Evolutionary conservation across 176 grass and related monocot genomes (phyloP).

Genomic region (Triticum urartu): DNA sequence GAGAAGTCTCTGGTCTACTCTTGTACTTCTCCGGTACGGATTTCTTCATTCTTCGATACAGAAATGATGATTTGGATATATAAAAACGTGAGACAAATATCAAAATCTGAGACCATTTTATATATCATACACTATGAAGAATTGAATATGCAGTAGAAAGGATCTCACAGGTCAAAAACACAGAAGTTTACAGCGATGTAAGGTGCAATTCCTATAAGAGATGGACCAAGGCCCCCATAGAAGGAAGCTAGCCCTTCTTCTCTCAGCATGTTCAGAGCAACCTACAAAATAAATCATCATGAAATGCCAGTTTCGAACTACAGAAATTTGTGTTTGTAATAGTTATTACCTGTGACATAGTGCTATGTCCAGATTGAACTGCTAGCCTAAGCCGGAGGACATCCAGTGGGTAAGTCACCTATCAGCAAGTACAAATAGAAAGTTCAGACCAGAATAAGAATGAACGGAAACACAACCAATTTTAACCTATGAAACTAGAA

Average conservation of each 20-base stretch:
- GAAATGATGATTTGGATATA: constrained; percentile 4
- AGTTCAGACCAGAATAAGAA: constrained; percentile 21
- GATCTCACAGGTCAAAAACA: constrained; percentile 98
- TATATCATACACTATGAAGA: background rate
- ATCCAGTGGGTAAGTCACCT: constrained; percentile 98
- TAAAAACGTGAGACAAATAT: constrained; percentile 9
- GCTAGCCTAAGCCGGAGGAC: constrained; percentile 93
- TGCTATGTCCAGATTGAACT: constrained; percentile 82
- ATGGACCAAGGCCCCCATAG: constrained; percentile 90
- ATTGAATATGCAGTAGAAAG: constrained; percentile 9
- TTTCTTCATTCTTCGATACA: constrained; percentile 82
- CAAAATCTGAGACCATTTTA: constrained; percentile 8
- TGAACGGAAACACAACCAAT: background rate
- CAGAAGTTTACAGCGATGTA: constrained; percentile 99
- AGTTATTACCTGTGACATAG: constrained; percentile 83
- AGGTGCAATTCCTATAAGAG: constrained; percentile 89
- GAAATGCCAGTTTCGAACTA: constrained; percentile 6
- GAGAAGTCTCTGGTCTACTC: constrained; percentile 76
- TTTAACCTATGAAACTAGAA: constrained; percentile 17
- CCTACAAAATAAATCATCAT: constrained; percentile 59
- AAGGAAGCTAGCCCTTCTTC: constrained; percentile 92
- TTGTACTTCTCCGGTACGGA: constrained; percentile 91
- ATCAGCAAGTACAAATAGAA: constrained; percentile 31
- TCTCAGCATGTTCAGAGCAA: constrained; percentile 90
- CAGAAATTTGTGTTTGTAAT: constrained; percentile 5